Percentiles rank a stretch among this genome's conserved stretches.
phyloP scores from a whole-genome alignment of 495 filamentous ascomycete species.

The Coniosporium apollinis region DNA sequence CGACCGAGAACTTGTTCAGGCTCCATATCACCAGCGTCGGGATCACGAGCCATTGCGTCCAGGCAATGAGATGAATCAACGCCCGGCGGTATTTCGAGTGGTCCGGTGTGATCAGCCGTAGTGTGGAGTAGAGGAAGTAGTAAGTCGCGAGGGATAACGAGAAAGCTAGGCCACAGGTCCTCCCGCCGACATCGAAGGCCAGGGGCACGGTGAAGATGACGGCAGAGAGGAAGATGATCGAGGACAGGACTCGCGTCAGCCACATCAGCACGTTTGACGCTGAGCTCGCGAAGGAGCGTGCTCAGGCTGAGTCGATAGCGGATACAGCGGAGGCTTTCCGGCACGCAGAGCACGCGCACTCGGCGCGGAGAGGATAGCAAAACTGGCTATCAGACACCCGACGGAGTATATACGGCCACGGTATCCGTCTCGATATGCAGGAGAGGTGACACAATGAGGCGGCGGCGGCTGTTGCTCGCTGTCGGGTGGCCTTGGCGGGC shows the following conservation, averaged over 20 bases:
- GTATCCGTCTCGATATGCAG: too few relatives aligned
- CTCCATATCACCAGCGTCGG: constrained; percentile 84
- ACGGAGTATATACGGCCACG: too few relatives aligned
- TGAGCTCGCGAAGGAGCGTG: constrained; percentile 10
- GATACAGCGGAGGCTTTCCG: too few relatives aligned
- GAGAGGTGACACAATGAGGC: too few relatives aligned
- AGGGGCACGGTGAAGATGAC: constrained; percentile 88
- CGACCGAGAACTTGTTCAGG: constrained; percentile 81
- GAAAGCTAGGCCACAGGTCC: constrained; percentile 83
- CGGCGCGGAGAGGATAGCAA: too few relatives aligned
- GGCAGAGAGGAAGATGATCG: constrained; percentile 62
- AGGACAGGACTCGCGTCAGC: constrained; percentile 14
- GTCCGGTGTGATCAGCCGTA: constrained; percentile 68
- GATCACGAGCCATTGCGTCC: constrained; percentile 69
- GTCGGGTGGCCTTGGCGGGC: too few relatives aligned
- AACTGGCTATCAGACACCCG: too few relatives aligned
- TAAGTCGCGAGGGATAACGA: constrained; percentile 72
- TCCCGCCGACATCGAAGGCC: constrained; percentile 91
- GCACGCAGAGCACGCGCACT: too few relatives aligned
- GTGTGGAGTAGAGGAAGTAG: constrained; percentile 73
- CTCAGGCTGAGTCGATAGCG: too few relatives aligned
- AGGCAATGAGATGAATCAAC: constrained; percentile 43
- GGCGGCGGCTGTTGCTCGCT: too few relatives aligned
- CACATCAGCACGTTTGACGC: constrained; percentile 6
- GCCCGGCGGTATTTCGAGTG: constrained; percentile 54